phyloP scores from a whole-genome alignment of 208 protist species.

The Blastocrithidia nonstop region DNA sequence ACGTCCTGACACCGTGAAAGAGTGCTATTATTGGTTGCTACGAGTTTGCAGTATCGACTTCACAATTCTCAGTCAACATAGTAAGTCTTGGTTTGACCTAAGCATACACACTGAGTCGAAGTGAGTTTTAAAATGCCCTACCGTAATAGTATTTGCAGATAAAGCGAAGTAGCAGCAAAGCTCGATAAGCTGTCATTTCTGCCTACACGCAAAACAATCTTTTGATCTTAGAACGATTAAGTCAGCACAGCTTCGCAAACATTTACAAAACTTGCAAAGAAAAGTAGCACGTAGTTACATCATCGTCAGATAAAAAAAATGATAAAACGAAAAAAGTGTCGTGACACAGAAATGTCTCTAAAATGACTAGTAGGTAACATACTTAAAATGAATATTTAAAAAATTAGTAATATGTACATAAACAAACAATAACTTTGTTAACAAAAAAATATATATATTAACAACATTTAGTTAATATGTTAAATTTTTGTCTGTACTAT shows the following conservation, averaged over 20 bases:
- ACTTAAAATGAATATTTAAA: not conserved
- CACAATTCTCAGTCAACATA: constrained; percentile 53
- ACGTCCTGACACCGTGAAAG: constrained; percentile 4
- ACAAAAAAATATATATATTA: not conserved
- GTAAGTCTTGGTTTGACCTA: constrained; percentile 65
- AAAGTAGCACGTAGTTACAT: constrained; percentile 1
- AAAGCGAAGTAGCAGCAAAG: constrained; percentile 20
- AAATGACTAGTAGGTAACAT: not conserved
- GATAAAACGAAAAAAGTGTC: not conserved
- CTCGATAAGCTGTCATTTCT: constrained; percentile 24
- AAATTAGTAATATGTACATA: not conserved
- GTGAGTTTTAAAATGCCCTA: constrained; percentile 28
- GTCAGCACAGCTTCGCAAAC: constrained; percentile 27
- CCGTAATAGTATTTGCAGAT: constrained; percentile 25
- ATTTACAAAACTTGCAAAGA: constrained; percentile 26
- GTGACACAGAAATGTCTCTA: not conserved
- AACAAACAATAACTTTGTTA: not conserved
- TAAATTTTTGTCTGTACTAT: too few relatives aligned
- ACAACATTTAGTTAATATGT: too few relatives aligned
- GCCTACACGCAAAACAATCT: constrained; percentile 34
- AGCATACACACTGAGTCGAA: constrained; percentile 40
- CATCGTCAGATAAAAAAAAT: not conserved
- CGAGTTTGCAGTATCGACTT: constrained; percentile 37
- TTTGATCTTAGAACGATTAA: constrained; percentile 15
- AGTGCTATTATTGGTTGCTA: constrained; percentile 60